Evolutionary conservation across 179 eudicot genomes (phyloP).

Genomic region (Camellia oleifera): DNA sequence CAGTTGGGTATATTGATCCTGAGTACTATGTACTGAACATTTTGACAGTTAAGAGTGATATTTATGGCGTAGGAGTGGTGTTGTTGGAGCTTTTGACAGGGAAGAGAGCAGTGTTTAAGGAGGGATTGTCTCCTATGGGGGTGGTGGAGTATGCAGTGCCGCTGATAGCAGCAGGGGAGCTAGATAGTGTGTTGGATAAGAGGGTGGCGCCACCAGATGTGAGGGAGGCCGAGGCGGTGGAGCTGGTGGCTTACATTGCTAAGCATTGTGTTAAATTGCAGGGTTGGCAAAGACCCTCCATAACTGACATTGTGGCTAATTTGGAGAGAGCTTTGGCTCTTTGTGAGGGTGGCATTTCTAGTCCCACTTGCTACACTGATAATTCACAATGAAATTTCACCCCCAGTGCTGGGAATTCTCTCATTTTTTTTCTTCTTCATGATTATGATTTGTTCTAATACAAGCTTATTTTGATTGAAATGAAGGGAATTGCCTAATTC

Average conservation of each 20-base stretch:
- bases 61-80: conserved; percentile 90
- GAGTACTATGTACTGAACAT: conserved; percentile 86
- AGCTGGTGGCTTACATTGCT: conserved; percentile 82
- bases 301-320: conserved; percentile 77
- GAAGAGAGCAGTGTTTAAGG: conserved; percentile 71
- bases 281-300: conserved; percentile 82
- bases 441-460: background rate
- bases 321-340: conserved; percentile 70
- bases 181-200: conserved; percentile 45
- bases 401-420: background rate
- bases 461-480: background rate
- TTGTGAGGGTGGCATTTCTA: conserved; percentile 73
- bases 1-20: conserved; percentile 93
- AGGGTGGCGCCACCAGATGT: conserved; percentile 59
- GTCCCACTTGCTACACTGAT: conserved; percentile 49
- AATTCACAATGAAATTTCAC: conserved; percentile 37
- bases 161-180: conserved; percentile 52
- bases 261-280: conserved; percentile 81
- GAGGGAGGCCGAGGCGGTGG: conserved; percentile 77
- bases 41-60: conserved; percentile 79
- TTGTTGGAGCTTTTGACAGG: conserved; percentile 83
- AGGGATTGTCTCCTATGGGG: conserved; percentile 43
- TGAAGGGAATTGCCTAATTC: background rate
- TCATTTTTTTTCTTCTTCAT: background rate
- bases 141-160: conserved; percentile 83